phyloP scores from a whole-genome alignment of 2,329 filamentous ascomycete genomes.

The Fusarium tupiense region DNA sequence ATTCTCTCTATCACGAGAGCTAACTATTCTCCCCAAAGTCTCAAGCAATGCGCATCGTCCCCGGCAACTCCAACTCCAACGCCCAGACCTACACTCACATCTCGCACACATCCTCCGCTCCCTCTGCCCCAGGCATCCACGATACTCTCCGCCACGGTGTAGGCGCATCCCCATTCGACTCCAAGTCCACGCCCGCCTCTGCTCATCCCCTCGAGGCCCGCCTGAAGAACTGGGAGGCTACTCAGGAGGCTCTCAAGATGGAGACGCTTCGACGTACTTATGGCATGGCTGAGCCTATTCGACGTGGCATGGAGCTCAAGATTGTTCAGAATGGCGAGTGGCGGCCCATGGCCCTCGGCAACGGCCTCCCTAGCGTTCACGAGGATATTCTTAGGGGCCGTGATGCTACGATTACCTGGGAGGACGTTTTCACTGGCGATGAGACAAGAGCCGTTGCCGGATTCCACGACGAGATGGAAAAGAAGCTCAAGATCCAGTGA shows the following conservation, averaged over 20 bases:
- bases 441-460: conserved; percentile 75
- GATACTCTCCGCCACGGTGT: conserved; percentile 91
- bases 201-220: conserved; percentile 92
- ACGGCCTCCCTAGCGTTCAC: conserved; percentile 73
- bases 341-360: conserved; percentile 76
- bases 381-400: conserved; percentile 87
- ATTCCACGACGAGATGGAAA: conserved; percentile 94
- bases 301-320: conserved; percentile 94
- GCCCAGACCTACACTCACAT: conserved; percentile 72
- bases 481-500: conserved; percentile 78
- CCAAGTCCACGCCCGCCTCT: conserved; percentile 60
- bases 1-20: conserved; percentile 14
- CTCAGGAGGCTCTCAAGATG: conserved; percentile 90
- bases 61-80: conserved; percentile 70
- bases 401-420: conserved; percentile 85
- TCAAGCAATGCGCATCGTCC: conserved; percentile 90
- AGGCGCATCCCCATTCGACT: conserved; percentile 66
- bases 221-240: conserved; percentile 88
- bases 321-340: conserved; percentile 84
- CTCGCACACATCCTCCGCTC: conserved; percentile 73
- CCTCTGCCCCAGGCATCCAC: conserved; percentile 91
- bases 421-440: conserved; percentile 89
- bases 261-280: conserved; percentile 86
- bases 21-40: conserved; percentile 35
- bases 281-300: conserved; percentile 91